Evolutionary conservation across 2,329 filamentous ascomycete genomes (phyloP).

Genomic region (Lojkania enalia): DNA sequence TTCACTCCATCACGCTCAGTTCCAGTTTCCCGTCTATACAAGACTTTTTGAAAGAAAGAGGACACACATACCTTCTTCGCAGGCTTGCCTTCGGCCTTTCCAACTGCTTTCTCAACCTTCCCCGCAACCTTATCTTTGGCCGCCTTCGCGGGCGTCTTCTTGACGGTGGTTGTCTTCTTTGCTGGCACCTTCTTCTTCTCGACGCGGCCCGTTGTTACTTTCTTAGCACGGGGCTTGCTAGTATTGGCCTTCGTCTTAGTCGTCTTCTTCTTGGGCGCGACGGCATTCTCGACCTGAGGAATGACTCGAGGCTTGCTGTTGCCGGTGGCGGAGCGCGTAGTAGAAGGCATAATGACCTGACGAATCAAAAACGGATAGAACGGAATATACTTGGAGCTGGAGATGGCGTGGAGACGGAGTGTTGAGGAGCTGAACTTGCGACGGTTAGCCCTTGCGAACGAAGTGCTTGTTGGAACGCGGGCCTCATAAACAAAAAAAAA

Average conservation of each 20-base stretch:
- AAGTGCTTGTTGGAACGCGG: neutral
- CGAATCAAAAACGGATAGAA: too few relatives aligned
- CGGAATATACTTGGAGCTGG: too few relatives aligned
- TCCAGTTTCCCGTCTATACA: neutral
- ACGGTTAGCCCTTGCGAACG: too few relatives aligned
- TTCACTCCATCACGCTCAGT: too few relatives aligned
- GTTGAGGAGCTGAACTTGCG: conserved; percentile 1
- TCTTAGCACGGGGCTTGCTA: conserved; percentile 43
- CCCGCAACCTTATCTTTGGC: conserved; percentile 31
- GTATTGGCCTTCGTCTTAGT: conserved; percentile 44
- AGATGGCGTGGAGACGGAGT: neutral
- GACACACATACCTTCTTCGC: conserved; percentile 33
- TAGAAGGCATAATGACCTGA: conserved; percentile 24
- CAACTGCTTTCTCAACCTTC: conserved; percentile 27
- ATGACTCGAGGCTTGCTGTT: conserved; percentile 59
- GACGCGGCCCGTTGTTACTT: conserved; percentile 36
- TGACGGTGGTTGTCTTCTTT: conserved; percentile 27
- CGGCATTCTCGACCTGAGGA: conserved; percentile 52
- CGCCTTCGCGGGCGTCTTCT: conserved; percentile 32
- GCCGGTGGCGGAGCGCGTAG: conserved; percentile 53
- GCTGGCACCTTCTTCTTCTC: conserved; percentile 30
- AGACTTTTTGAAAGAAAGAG: neutral
- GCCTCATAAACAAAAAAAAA: neutral
- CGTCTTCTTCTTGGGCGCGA: conserved; percentile 47
- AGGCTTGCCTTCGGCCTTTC: conserved; percentile 27